phyloP scores from a whole-genome alignment of 805 yeast genomes.

The Citeromyces nyonsensis region DNA sequence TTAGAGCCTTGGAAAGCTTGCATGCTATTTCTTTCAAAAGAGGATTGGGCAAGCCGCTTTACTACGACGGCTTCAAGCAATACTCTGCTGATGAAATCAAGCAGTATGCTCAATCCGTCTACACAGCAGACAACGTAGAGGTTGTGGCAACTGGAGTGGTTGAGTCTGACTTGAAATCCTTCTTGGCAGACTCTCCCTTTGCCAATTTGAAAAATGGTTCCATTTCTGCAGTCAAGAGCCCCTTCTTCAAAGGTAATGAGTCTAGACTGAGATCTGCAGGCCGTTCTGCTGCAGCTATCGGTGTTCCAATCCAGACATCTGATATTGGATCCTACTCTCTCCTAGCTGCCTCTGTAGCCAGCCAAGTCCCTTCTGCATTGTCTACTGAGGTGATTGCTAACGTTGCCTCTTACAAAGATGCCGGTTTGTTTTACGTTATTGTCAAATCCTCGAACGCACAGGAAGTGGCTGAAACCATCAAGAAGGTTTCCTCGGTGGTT shows the following conservation, averaged over 20 bases:
- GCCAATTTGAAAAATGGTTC: conserved; percentile 42
- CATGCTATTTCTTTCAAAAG: conserved; percentile 72
- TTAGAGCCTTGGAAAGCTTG: conserved; percentile 60
- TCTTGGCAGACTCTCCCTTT: conserved; percentile 54
- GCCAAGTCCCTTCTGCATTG: no score
- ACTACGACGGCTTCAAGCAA: conserved; percentile 48
- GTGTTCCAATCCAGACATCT: conserved; percentile 56
- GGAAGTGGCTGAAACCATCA: conserved; percentile 42
- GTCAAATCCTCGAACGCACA: conserved; percentile 47
- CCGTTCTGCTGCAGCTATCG: conserved; percentile 61
- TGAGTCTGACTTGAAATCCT: conserved; percentile 50
- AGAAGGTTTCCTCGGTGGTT: no score
- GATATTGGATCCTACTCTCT: conserved; percentile 56
- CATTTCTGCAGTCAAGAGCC: conserved; percentile 12
- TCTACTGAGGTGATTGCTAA: conserved; percentile 38
- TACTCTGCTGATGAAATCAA: conserved; percentile 50
- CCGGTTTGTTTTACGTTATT: conserved; percentile 64
- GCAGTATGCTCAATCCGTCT: conserved; percentile 49
- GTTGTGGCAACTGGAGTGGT: conserved; percentile 63
- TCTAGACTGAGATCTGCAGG: conserved; percentile 51
- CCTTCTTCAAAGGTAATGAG: conserved; percentile 48
- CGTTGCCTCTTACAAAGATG: conserved; percentile 57
- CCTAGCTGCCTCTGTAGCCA: conserved; percentile 54
- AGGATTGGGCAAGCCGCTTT: conserved; percentile 78
- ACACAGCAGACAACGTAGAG: conserved; percentile 55